Evolutionary conservation across 805 yeast species (phyloP).

Genomic region (Zygoascus tannicola): DNA sequence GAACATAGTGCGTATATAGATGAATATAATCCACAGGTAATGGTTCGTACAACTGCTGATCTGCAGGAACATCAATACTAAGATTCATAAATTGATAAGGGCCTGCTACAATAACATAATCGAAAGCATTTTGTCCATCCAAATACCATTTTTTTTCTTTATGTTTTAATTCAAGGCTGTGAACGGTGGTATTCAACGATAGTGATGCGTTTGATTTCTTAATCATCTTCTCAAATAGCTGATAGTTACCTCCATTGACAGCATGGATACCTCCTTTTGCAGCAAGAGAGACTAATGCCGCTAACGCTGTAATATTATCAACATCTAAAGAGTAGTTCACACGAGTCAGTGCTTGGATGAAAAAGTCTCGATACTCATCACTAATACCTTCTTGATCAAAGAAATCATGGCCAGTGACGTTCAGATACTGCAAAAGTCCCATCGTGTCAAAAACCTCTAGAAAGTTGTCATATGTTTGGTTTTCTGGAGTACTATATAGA

Average conservation of each 20-base stretch:
- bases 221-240: constrained; percentile 35
- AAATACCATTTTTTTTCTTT: constrained; percentile 5
- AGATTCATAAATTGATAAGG: constrained; percentile 31
- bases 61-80: constrained; percentile 5
- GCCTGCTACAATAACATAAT: constrained; percentile 38
- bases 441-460: constrained; percentile 15
- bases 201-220: constrained; percentile 29
- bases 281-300: constrained; percentile 33
- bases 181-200: constrained; percentile 26
- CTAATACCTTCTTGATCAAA: constrained; percentile 22
- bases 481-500: constrained; percentile 22
- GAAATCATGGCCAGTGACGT: constrained; percentile 21
- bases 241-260: constrained; percentile 39
- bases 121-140: constrained; percentile 24
- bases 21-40: constrained; percentile 31
- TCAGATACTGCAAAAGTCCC: constrained; percentile 24
- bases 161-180: constrained; percentile 11
- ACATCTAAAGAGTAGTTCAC: constrained; percentile 38
- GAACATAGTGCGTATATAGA: constrained; percentile 31
- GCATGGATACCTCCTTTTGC: constrained; percentile 28
- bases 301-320: constrained; percentile 37
- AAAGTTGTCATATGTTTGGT: constrained; percentile 30
- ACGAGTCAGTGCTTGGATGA: constrained; percentile 35
- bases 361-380: constrained; percentile 22
- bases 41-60: constrained; percentile 2